Base-by-base conservation (phyloP, 2,329 filamentous ascomycete species). In the Cladophialophora carrionii region DNA sequence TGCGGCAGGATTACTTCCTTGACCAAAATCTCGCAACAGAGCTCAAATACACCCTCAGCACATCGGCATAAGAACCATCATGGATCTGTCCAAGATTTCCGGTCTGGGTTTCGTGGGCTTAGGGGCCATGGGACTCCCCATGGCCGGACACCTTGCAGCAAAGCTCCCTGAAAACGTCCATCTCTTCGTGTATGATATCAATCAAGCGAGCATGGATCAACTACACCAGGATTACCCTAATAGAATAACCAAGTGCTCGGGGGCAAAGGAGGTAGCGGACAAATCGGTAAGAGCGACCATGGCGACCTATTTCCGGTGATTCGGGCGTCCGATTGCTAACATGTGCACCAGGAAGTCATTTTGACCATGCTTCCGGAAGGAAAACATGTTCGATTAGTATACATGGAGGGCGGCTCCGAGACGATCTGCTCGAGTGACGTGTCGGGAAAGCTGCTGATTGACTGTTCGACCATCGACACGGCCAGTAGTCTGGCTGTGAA, bases 381-480 rank as follows among this genome's bases (percentile, higher is more conserved):
- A n/a, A 76, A 75, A 60, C 70, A 76, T 48, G 75, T 76, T 8
- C 65, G 72, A 62, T 72, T 74, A 41, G 75, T 76, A 2, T 85
- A 84, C 68, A 78, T 84, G 55, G 78, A 80, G 20, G 74, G 76
- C 0, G 65, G 73, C n/a, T 76, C 73, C 9, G 81, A 79, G 62
- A 75, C 83, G 22, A 64, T 70, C 26, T 67, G 64, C 49, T 75
- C 77, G 10, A 77, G 77, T 32, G 75, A 79, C 52, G 71, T 82
- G 8, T 73, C 74, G 20, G 75, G 75, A 53, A 83, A 83, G 64
- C 74, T 84, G n/a, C 74, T 85, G 49, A 78, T 85, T 64, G 83
- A 85, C 72, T 84, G 81, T 72, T 84, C 82, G 1, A 85, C 83
- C 6, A 85, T 85, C 71, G 83, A 85, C 70, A 82, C 81, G 0